These are phyloP conservation scores for Acanthamoeba sp. DNA, from an alignment of 208 protist species.

Conservation along the genomic window DNA sequence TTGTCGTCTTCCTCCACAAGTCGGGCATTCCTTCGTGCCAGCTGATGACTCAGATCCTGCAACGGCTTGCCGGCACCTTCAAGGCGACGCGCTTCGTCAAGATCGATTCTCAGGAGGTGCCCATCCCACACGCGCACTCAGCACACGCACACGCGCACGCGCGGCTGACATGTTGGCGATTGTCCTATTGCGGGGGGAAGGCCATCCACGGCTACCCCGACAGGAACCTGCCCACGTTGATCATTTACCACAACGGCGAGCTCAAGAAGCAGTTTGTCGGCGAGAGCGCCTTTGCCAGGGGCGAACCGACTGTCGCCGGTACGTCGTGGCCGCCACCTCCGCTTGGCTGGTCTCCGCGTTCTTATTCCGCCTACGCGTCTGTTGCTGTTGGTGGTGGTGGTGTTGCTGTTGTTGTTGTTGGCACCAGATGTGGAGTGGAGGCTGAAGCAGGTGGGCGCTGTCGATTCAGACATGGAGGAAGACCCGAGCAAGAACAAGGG, in stretches of 20 bases:
- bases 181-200: no score
- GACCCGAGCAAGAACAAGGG: constrained; percentile 23
- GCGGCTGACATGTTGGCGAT: no score
- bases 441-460: neutral
- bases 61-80: constrained; percentile 24
- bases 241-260: constrained; percentile 67
- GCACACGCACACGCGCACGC: neutral
- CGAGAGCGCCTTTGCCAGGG: neutral
- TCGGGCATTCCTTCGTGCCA: neutral
- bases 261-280: constrained; percentile 59
- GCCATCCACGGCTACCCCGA: constrained; percentile 64
- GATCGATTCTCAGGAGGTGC: constrained; percentile 22
- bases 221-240: constrained; percentile 56
- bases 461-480: constrained; percentile 41
- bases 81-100: constrained; percentile 51
- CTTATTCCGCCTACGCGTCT: neutral
- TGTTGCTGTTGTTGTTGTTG: neutral
- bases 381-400: neutral
- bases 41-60: constrained; percentile 39
- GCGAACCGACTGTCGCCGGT: neutral
- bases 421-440: constrained; percentile 33
- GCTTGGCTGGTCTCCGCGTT: neutral
- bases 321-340: neutral
- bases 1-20: constrained; percentile 41
- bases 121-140: neutral